Percentiles rank a stretch among this genome's conserved stretches.
These are phyloP conservation scores for Cryphonectria carpinicola DNA, from an alignment of 2,329 filamentous ascomycete species.

Conservation along the genomic window DNA sequence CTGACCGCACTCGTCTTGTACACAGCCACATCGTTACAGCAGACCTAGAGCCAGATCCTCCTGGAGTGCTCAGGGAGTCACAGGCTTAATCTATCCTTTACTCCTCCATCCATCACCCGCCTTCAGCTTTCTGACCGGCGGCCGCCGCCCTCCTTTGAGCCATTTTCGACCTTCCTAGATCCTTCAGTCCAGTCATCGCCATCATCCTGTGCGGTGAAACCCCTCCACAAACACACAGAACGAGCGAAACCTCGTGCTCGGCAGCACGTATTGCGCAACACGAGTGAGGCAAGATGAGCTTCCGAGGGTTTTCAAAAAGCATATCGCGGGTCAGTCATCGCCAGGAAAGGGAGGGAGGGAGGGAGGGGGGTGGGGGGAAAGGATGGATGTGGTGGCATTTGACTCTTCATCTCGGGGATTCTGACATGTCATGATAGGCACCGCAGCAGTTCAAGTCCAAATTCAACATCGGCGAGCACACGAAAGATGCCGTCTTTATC, in stretches of 20 bases:
- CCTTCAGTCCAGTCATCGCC: not conserved
- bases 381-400: not conserved
- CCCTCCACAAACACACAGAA: not conserved
- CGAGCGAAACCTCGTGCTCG: slow-evolving; percentile 10
- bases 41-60: not conserved
- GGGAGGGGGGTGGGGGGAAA: no score
- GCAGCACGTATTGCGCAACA: slow-evolving; percentile 4
- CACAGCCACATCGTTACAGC: slow-evolving; percentile 26
- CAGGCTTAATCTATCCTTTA: not conserved
- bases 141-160: not conserved
- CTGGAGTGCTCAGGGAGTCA: slow-evolving; percentile 11
- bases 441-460: slow-evolving; percentile 89
- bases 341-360: not conserved
- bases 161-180: not conserved
- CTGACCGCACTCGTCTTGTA: slow-evolving; percentile 18
- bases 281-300: slow-evolving; percentile 72
- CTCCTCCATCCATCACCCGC: not conserved
- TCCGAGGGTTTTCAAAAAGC: slow-evolving; percentile 94
- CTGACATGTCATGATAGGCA: slow-evolving; percentile 55
- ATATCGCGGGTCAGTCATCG: slow-evolving; percentile 71
- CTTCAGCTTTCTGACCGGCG: not conserved
- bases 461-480: slow-evolving; percentile 95
- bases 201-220: not conserved
- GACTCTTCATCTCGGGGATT: slow-evolving; percentile 19
- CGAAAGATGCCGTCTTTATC: slow-evolving; percentile 91